Base-by-base conservation (phyloP, 2,329 filamentous ascomycete genomes). In the Xylaria sp. region DNA sequence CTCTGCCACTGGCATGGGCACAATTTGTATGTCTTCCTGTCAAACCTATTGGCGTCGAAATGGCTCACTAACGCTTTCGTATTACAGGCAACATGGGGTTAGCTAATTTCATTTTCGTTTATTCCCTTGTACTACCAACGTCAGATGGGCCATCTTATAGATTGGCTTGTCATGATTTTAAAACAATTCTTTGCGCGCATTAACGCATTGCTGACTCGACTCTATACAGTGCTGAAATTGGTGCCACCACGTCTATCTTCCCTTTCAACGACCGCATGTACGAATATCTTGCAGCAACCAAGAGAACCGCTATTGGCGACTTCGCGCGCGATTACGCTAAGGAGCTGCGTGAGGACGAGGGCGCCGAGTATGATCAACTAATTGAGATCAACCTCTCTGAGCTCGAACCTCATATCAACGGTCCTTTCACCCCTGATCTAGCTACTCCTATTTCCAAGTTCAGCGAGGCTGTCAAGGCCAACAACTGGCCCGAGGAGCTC, bases 211-310 rank as follows among this genome's bases (percentile, higher is more conserved):
- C 57, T 73, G 70, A 69, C 74, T 74, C 57, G 73, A 48, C n/a
- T 41, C 48, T 52, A 50, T 61, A 31, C 48, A 71, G 85, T 78
- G 90, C 91, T 75, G 90, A 92, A 77, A 92, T 92, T 73, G 92
- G 92, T 78, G 92, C 94, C 68, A 98, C 95, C 23, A 98, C 95
- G 64, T 97, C 94, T 18, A 80, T 98, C 54, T 99, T 99, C 91
- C 94, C 94, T 76, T 99, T 97, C 90, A 97, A 97, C 86, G 93
- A 98, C 82, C 90, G 92, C 80, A 97, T 97, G 94, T 93, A 97
- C 87, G 92, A 98, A 81, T 99, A 98, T 86, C 90, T 99, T 52
- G 86, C 86, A 54, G 93, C 94, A 51, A 99, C 96, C 76, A 98
- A 97, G 89, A 92, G 96, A 79, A 86, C 89, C 79, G 88, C 91